Base-by-base conservation (phyloP, 306 rosid genomes). In the Vigna hirtella region DNA sequence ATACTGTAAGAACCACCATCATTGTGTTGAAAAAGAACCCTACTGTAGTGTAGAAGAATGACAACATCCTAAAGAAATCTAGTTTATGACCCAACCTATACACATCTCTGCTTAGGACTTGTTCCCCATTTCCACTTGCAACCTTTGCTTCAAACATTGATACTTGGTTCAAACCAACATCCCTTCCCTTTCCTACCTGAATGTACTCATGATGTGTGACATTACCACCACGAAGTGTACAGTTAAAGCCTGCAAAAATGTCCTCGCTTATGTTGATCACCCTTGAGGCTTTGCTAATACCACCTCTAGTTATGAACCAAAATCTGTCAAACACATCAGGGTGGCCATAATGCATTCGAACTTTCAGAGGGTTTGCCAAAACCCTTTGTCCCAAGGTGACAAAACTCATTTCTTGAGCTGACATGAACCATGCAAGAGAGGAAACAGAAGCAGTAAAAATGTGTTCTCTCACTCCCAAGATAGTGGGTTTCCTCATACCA, bases 91-190 rank as follows among this genome's bases (percentile, higher is more conserved):
- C 97, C 84, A 93, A 83, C 83, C 97, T 83, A 73, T 91, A 91
- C 10, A 93, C 86, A 82, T 93, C 98, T 77, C 98, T 85, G 82
- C 95, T 90, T 16, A 91, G 87, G 22, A 90, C 82, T 86, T 93
- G 97, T 69, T 93, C 98, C 63, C 98, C 98, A 28, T 93, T 93
- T 65, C 98, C 97, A 86, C 97, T 89, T 12, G 98, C 88, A 79
- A 93, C 96, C 86, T 93, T 93, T 48, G 96, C 98, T 85, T 93
- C 97, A 85, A 93, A 93, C 96, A 93, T 89, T 72, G 97, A 89
- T 49, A 93, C 73, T 77, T 93, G 98, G 72, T 93, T 93, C 72
- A 93, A 81, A 17, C 97, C 97, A 53, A 93, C 98, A 79, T 91
- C 98, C 77, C 98, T 87, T 79, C 97, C 98, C 83, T 93, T 93